Base-by-base conservation (phyloP, 768 basidiomycete species). In the Mycena leptocephala region DNA sequence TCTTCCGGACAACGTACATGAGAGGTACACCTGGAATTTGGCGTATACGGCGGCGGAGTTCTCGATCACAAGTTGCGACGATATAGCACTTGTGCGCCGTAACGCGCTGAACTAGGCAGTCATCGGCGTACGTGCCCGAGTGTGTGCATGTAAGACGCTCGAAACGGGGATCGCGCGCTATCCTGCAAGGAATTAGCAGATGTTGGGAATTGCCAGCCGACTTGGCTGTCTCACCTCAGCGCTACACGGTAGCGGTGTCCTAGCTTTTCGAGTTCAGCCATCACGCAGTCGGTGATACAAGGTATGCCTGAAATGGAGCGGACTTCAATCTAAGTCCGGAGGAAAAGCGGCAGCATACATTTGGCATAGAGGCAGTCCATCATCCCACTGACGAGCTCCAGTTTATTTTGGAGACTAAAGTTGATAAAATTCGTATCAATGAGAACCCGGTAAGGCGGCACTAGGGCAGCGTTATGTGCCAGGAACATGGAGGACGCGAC, bases 391-490 rank as follows among this genome's bases (percentile, higher is more conserved):
- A 99, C 89, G 69, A 99, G 90, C 84, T 99, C 98, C 78, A 99
- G 87, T 84, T 99, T 98, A 85, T 99, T 99, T 87, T 99, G 98
- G 62, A 99, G 90, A 79, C 95, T 96, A 84, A 99, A 98, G 83
- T 99, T 99, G 90, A 99, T 99, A 80, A 99, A 99, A 84, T 99
- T 99, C 83, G 98, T 99, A 85, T 99, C 98, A 75, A 99, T 96
- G 46, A 99, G 92, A 32, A 99, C 96, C 24, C 98, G 93, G 83
- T 99, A 99, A 4, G 98, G 98, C 0, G 98, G 98, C 0, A 96
- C 97, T 59, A 99, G 95, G 24, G 98, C 95, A 26, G 95, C 93
- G 84, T 99, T 99, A 84, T 99, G 98, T 5, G 95, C 93, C 51
- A 99, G 89, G 89, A 99, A 99, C 79, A 99, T 89, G 24, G 97